Base-by-base conservation (phyloP, 345 rosid genomes). In the Diplotaxis tenuifolia region DNA sequence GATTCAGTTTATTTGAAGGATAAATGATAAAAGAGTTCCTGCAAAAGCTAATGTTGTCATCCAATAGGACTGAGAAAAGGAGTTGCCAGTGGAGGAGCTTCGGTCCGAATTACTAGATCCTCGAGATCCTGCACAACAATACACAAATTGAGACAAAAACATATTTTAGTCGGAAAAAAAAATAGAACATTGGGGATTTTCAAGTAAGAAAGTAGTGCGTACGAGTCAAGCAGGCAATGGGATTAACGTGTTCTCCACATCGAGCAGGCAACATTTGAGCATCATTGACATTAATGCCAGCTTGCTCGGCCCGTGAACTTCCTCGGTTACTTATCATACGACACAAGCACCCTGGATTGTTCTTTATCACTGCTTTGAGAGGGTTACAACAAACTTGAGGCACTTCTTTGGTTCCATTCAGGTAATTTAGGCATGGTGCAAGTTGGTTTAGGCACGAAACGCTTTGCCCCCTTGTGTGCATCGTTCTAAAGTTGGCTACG, bases 201-300 rank as follows among this genome's bases (percentile, higher is more conserved):
- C 11, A 27, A 40, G 45, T 70, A 58, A 16, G 45, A 42, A 45
- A 42, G 45, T 12, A 64, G 54, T 34, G 21, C 16, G 54, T 65
- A 79, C 88, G 67, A 28, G 71, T 70, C 15, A 87, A 72, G 83
- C 95, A 91, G 32, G 64, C 71, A 5, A 91, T 52, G 3, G 91
- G 97, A 40, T 87, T 91, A 59, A 91, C 83, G 36, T 73, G 89
- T 34, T 79, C 83, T 3, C 95, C 97, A 67, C 95, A 89, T 64
- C 87, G 74, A 15, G 82, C 89, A 7, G 91, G 97, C 72, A 91
- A 52, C 65, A 84, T 78, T 62, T 91, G 91, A 42, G 97, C 95
- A 77, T 83, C 79, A 11, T 59, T 77, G 6, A 85, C 70, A 61
- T 91, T 76, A 23, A 86, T 87, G 63, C 92, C 95, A 2, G 86